Evolutionary conservation across 2,329 filamentous ascomycete species (phyloP).

Genomic region (Trichoderma koningiopsis): DNA sequence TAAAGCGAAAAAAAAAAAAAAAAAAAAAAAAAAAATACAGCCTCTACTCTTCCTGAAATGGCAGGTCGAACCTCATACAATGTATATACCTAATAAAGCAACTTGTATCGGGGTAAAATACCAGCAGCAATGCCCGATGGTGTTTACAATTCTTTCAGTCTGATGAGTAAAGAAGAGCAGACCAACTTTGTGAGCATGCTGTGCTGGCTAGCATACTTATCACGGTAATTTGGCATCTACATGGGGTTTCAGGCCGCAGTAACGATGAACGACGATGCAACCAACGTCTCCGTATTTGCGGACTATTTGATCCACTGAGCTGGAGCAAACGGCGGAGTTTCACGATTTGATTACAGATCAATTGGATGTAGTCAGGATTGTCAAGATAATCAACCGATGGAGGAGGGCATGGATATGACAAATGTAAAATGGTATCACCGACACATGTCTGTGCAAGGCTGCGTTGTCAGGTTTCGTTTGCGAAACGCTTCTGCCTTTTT

Average conservation of each 20-base stretch:
- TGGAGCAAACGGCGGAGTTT: conserved; percentile 7
- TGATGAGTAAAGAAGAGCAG: too few species aligned
- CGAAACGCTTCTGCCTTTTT: background rate
- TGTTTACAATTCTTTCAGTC: background rate
- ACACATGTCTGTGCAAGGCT: background rate
- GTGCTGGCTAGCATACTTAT: background rate
- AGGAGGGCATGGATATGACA: background rate
- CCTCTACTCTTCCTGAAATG: background rate
- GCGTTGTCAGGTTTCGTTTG: background rate
- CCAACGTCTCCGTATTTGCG: conserved; percentile 1
- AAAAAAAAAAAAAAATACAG: too few species aligned
- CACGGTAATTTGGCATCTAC: background rate
- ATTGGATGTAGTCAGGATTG: background rate
- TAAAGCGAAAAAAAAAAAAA: too few species aligned
- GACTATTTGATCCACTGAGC: conserved; percentile 7
- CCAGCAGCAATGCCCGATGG: background rate
- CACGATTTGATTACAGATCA: background rate
- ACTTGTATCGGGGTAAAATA: background rate
- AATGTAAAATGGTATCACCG: background rate
- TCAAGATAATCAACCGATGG: background rate
- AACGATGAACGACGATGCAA: background rate
- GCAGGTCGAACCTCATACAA: background rate
- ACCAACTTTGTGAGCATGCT: background rate
- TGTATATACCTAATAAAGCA: background rate
- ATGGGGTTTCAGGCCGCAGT: background rate